Percentiles rank a stretch among this genome's conserved stretches.
These are phyloP conservation scores for Botrytis pseudocinerea DNA, from an alignment of 2,329 filamentous ascomycete genomes.

Conservation along the genomic window DNA sequence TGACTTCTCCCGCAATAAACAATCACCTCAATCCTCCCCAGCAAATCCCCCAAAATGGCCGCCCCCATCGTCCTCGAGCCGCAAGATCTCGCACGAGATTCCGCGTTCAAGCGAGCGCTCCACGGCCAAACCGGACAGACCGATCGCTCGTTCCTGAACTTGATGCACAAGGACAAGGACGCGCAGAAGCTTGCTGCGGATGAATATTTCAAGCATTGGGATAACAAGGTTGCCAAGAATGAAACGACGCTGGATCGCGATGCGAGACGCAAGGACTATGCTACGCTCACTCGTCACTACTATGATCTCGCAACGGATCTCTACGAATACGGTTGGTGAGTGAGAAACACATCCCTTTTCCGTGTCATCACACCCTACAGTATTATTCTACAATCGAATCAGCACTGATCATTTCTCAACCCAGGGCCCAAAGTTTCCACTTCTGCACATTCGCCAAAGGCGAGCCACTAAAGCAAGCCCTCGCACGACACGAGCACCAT, in stretches of 20 bases:
- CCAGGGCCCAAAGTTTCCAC: background rate
- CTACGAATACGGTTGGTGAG: background rate
- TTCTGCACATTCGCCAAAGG: background rate
- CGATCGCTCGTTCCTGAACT: background rate
- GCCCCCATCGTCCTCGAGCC: background rate
- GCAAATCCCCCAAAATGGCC: background rate
- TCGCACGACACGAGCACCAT: background rate
- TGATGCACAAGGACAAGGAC: background rate
- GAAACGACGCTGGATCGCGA: background rate
- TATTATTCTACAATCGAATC: accelerated
- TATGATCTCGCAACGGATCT: background rate
- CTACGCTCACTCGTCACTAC: background rate
- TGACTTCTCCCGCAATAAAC: background rate
- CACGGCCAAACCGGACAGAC: background rate
- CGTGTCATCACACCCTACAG: background rate
- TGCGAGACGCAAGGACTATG: background rate
- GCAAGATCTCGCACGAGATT: background rate
- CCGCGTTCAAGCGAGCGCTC: background rate
- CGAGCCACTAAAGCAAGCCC: background rate
- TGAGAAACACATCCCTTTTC: background rate
- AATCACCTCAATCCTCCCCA: background rate
- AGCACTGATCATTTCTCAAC: background rate
- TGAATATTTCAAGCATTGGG: background rate
- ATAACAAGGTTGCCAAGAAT: background rate
- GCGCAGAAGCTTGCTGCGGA: background rate